Conservation (phyloP, 139 green algal genomes). For the Chlamydomonas incerta region DNA sequence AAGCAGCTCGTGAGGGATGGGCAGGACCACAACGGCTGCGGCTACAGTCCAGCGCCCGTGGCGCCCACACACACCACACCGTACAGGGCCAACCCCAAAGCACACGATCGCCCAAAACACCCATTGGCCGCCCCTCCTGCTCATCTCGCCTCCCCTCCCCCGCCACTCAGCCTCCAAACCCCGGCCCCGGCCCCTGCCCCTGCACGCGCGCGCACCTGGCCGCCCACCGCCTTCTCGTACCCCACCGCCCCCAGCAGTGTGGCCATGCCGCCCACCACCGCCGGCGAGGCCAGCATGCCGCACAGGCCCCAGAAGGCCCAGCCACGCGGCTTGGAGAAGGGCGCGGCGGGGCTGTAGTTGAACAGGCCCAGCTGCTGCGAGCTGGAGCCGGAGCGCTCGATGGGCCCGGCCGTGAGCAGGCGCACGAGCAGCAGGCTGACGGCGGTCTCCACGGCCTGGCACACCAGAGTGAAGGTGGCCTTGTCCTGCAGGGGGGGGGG, state of each 20-base stretch:
- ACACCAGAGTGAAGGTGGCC: slow-evolving; percentile 48
- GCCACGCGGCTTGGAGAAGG: slow-evolving; percentile 72
- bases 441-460: slow-evolving; percentile 68
- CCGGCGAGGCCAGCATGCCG: slow-evolving; percentile 70
- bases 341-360: slow-evolving; percentile 53
- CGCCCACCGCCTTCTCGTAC: slow-evolving; percentile 58
- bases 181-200: too few relatives aligned
- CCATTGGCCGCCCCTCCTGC: too few relatives aligned
- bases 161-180: too few relatives aligned
- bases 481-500: background rate
- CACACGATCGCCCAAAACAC: too few relatives aligned
- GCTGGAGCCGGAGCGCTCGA: background rate
- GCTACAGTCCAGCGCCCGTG: too few relatives aligned
- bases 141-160: too few relatives aligned
- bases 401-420: slow-evolving; percentile 40
- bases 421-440: slow-evolving; percentile 69
- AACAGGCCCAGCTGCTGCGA: slow-evolving; percentile 36
- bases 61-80: too few relatives aligned
- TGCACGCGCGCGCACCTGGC: background rate
- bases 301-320: slow-evolving; percentile 84
- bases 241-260: slow-evolving; percentile 48
- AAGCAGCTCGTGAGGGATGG: too few relatives aligned
- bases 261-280: slow-evolving; percentile 69
- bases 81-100: too few relatives aligned
- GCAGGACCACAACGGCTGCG: too few relatives aligned